A percentile compares a stretch with the other conserved stretches of the same genome.
These are phyloP conservation scores for Myriangium duriaei DNA, from an alignment of 2,329 filamentous ascomycete species.

Conservation along the genomic window DNA sequence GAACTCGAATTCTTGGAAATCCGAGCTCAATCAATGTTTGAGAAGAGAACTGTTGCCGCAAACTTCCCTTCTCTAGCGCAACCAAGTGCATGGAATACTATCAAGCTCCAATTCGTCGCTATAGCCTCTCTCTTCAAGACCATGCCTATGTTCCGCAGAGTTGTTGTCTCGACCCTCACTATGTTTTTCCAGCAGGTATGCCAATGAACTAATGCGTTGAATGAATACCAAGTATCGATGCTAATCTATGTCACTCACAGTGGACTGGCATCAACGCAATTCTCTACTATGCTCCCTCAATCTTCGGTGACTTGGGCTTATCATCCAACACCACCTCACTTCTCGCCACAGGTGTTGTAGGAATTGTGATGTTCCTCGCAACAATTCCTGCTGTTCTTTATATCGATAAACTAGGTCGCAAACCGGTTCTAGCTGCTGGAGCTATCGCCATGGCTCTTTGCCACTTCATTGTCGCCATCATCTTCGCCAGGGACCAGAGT, in stretches of 20 bases:
- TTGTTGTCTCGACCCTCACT: slow-evolving; percentile 9
- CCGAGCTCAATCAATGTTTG: slow-evolving; percentile 18
- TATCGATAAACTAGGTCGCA: slow-evolving; percentile 51
- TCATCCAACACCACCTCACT: slow-evolving; percentile 37
- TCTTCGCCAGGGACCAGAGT: slow-evolving; percentile 48
- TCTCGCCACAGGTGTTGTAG: slow-evolving; percentile 55
- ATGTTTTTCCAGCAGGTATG: slow-evolving; percentile 17
- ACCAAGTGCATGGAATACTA: slow-evolving; percentile 8
- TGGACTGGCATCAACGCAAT: slow-evolving; percentile 31
- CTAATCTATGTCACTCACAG: neutral
- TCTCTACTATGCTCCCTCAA: slow-evolving; percentile 36
- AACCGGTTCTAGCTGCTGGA: slow-evolving; percentile 48
- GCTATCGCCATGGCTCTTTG: slow-evolving; percentile 58
- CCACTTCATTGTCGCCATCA: slow-evolving; percentile 57
- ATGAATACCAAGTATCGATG: no score
- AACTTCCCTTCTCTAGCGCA: slow-evolving; percentile 28
- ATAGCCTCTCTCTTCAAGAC: slow-evolving; percentile 11
- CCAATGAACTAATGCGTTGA: neutral
- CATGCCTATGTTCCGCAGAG: slow-evolving; percentile 9
- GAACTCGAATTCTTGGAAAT: slow-evolving; percentile 21
- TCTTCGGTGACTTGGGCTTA: slow-evolving; percentile 35
- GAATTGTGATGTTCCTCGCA: slow-evolving; percentile 53
- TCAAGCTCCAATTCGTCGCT: slow-evolving; percentile 8
- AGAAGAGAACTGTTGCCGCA: slow-evolving; percentile 14
- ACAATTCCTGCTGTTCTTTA: slow-evolving; percentile 54